Evolutionary conservation across 148 eudicot genomes (phyloP).

Genomic region (Chenopodium suecicum): DNA sequence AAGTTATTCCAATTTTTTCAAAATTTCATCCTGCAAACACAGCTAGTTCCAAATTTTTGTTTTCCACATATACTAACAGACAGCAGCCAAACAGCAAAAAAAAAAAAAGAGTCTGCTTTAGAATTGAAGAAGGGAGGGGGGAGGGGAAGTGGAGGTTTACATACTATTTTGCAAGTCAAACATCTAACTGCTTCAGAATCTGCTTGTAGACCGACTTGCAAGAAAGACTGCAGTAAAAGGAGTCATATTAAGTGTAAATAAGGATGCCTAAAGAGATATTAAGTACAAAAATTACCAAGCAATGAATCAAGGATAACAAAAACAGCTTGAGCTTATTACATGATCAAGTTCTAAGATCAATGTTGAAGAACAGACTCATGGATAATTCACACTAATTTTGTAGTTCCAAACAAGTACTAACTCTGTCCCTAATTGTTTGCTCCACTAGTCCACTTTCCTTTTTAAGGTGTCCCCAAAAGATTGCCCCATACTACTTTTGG

Average conservation of each 20-base stretch:
- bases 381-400: background rate
- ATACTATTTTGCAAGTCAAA: conserved; percentile 80
- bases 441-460: no score
- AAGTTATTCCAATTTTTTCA: no score
- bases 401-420: background rate
- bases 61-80: no score
- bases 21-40: no score
- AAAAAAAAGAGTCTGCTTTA: no score
- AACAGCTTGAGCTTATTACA: background rate
- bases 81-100: no score
- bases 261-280: background rate
- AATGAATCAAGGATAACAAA: background rate
- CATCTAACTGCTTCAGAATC: conserved; percentile 70
- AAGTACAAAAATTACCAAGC: background rate
- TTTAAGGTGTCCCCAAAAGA: no score
- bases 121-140: no score
- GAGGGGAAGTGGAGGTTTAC: conserved; percentile 16
- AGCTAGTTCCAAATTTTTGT: no score
- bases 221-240: conserved; percentile 59
- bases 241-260: conserved; percentile 12
- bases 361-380: background rate
- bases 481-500: no score
- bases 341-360: background rate
- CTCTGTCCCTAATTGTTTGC: no score
- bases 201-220: conserved; percentile 79